phyloP scores from a whole-genome alignment of 495 filamentous ascomycete genomes.

The Lophiotrema nucula region DNA sequence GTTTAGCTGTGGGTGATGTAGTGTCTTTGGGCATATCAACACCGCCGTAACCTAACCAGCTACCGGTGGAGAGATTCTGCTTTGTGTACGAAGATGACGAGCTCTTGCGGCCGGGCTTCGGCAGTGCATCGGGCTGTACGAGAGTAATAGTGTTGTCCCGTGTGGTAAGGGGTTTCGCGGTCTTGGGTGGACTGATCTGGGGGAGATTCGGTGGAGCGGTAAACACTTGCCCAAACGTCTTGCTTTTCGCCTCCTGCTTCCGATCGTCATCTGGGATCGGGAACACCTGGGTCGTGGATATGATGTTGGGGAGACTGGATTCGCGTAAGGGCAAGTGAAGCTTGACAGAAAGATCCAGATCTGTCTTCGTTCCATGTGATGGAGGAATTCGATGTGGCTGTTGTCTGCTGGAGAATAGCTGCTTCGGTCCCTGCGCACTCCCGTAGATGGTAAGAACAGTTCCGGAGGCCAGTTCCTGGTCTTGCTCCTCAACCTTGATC shows the following conservation, averaged over 20 bases:
- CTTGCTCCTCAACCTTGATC: conserved; percentile 8
- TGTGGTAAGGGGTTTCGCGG: conserved; percentile 59
- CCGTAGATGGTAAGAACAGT: conserved; percentile 70
- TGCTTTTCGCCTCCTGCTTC: conserved; percentile 44
- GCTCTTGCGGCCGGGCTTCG: conserved; percentile 51
- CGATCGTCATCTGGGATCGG: conserved; percentile 47
- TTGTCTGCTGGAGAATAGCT: conserved; percentile 81
- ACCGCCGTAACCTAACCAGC: conserved; percentile 66
- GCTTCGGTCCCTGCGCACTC: conserved; percentile 67
- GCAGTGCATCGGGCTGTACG: conserved; percentile 51
- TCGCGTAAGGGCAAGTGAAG: conserved; percentile 55
- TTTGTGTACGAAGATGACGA: conserved; percentile 48
- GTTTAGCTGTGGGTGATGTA: conserved; percentile 58
- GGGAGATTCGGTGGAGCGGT: conserved; percentile 65
- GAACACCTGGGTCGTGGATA: conserved; percentile 66
- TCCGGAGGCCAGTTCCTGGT: too few species aligned
- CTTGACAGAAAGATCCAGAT: conserved; percentile 44
- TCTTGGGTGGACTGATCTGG: conserved; percentile 69
- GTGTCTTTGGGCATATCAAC: conserved; percentile 52
- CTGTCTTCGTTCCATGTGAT: conserved; percentile 33
- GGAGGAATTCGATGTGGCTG: conserved; percentile 42
- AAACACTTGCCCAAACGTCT: conserved; percentile 80
- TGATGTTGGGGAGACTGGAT: conserved; percentile 66
- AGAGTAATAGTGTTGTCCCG: conserved; percentile 62
- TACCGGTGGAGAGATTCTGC: conserved; percentile 57